Evolutionary conservation across 2,329 filamentous ascomycete species (phyloP).

Genomic region (Zopfia rhizophila): DNA sequence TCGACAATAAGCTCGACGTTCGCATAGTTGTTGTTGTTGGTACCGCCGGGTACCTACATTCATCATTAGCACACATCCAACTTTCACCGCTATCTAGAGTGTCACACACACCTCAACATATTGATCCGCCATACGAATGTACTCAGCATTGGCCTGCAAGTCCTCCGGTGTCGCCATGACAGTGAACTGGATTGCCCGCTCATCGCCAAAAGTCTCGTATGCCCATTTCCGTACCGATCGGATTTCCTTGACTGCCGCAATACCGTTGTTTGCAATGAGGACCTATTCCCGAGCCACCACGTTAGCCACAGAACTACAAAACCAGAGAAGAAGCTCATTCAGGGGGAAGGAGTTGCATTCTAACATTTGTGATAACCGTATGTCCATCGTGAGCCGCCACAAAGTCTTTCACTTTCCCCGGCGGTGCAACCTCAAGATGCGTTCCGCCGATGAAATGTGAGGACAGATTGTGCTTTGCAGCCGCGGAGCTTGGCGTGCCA

Average conservation of each 20-base stretch:
- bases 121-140: slow-evolving; percentile 99
- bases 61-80: slow-evolving; percentile 29
- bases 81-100: slow-evolving; percentile 2
- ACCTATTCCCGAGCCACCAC: slow-evolving; percentile 70
- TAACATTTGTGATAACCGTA: slow-evolving; percentile 97
- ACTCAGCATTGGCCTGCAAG: slow-evolving; percentile 96
- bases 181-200: slow-evolving; percentile 97
- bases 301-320: background rate
- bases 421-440: slow-evolving; percentile 80
- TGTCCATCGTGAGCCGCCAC: slow-evolving; percentile 89
- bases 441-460: slow-evolving; percentile 98
- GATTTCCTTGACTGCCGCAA: slow-evolving; percentile 99
- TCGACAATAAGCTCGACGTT: slow-evolving; percentile 99
- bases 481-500: slow-evolving; percentile 71
- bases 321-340: slow-evolving; percentile 27
- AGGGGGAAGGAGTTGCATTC: slow-evolving; percentile 55
- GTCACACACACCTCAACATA: slow-evolving; percentile 81
- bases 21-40: slow-evolving; percentile 99
- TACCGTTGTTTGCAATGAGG: slow-evolving; percentile 99
- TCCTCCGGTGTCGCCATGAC: slow-evolving; percentile 99
- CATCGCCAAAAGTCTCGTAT: slow-evolving; percentile 99
- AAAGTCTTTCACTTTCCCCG: slow-evolving; percentile 95
- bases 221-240: slow-evolving; percentile 99
- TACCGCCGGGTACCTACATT: slow-evolving; percentile 86
- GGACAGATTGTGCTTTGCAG: slow-evolving; percentile 83